Conservation (phyloP, 139 green algal species). For the Nannochloris sp. region DNA sequence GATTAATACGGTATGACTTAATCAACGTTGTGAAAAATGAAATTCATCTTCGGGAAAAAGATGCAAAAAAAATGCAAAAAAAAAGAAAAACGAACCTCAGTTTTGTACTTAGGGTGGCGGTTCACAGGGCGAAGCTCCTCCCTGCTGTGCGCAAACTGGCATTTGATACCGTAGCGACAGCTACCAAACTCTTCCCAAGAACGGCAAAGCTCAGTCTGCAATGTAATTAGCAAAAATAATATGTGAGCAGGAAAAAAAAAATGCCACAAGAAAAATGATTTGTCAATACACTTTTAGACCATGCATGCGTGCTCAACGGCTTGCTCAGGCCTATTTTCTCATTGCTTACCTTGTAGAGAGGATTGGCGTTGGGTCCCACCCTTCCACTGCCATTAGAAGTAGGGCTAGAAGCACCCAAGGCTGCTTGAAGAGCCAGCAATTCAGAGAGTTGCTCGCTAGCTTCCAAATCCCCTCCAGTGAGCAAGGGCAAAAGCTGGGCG, state of each 20-base stretch:
- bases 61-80: neutral
- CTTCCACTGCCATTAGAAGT: neutral
- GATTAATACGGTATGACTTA: neutral
- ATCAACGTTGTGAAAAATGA: neutral
- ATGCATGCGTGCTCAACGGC: no score
- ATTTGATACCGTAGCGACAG: conserved; percentile 82
- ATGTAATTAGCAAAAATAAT: neutral
- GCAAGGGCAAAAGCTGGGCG: no score
- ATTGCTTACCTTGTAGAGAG: conserved; percentile 48
- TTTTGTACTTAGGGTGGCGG: conserved; percentile 88
- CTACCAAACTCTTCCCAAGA: conserved; percentile 68
- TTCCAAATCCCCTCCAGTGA: no score
- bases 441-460: conserved; percentile 1
- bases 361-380: conserved; percentile 15
- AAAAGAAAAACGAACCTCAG: conserved; percentile 43
- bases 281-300: no score
- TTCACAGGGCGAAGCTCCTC: conserved; percentile 70
- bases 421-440: conserved; percentile 6
- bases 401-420: neutral
- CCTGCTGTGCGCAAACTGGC: conserved; percentile 84
- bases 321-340: no score
- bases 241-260: neutral
- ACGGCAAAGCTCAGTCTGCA: conserved; percentile 87
- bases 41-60: neutral
- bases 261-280: neutral